Evolutionary conservation across 306 rosid genomes (phyloP), one percentile per base, ranked within the genome.

Genomic region (Glycine soja): DNA sequence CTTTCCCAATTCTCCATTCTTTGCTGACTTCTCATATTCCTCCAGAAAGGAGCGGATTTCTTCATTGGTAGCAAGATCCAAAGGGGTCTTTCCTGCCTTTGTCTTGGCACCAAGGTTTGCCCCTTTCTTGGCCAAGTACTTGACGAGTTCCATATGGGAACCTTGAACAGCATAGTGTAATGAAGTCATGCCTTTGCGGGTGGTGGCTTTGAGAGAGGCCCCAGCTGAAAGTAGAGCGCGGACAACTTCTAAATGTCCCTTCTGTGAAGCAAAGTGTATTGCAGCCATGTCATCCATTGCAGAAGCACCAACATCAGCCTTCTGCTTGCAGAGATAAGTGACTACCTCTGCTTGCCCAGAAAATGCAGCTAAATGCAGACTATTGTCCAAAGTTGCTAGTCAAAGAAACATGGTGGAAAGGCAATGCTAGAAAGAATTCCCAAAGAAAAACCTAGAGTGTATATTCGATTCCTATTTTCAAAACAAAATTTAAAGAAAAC

Each of bases 201-300:
- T 91, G 38, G 30, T 74, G 68, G 98, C 72, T 88, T 91, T 93
- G 65, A 86, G 48, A 18, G 89, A 90, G 51, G 90, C 97, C 36
- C 99, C 99, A 0, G 86, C 80, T 0, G 91, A 84, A 74, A 93
- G 16, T 43, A 95, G 87, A 54, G 83, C 85, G 9, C 86, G 87
- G 32, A 91, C 92, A 45, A 84, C 89, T 70, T 90, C 92, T 45
- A 95, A 84, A 85, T 95, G 99, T 54, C 99, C 99, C 87, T 95
- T 95, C 51, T 95, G 97, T 1, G 92, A 87, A 47, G 98, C 99
- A 70, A 95, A 95, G 87, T 95, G 99, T 64, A 95, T 81, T 10
- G 99, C 99, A 0, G 90, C 92, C 99, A 95, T 95, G 86, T 95
- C 97, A 69, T 95, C 99, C 98, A 95, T 90, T 72, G 99, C 99